Percentiles rank a stretch among this genome's conserved stretches.
These are phyloP conservation scores for Alternaria solani DNA, from an alignment of 2,329 filamentous ascomycete genomes.

Conservation along the genomic window DNA sequence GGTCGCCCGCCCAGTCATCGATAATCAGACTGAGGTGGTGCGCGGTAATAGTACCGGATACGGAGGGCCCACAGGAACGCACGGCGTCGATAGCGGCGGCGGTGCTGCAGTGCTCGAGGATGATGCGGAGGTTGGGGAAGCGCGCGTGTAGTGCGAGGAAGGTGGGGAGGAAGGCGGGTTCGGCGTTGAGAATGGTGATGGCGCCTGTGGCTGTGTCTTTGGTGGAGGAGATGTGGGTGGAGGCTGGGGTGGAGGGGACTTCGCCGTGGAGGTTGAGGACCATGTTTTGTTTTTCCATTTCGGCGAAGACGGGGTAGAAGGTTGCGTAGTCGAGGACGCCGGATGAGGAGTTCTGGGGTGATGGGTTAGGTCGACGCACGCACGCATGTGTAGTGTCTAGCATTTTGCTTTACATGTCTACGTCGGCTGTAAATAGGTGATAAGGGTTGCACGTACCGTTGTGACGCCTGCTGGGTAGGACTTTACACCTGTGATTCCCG, in stretches of 20 bases:
- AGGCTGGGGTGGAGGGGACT: slow-evolving; percentile 63
- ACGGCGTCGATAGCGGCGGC: slow-evolving; percentile 82
- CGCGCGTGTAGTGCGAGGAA: slow-evolving; percentile 74
- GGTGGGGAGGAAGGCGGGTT: slow-evolving; percentile 81
- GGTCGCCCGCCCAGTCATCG: slow-evolving; percentile 73
- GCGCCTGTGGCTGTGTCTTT: slow-evolving; percentile 25
- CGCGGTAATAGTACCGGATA: slow-evolving; percentile 82
- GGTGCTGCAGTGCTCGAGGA: slow-evolving; percentile 87
- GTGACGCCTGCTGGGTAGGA: slow-evolving; percentile 65
- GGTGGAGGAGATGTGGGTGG: slow-evolving; percentile 22
- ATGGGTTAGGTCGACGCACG: not conserved
- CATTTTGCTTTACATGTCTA: not conserved
- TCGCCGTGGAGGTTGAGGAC: slow-evolving; percentile 96
- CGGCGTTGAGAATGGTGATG: slow-evolving; percentile 67
- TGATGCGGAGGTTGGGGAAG: slow-evolving; percentile 74
- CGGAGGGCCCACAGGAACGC: slow-evolving; percentile 75
- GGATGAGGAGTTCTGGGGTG: slow-evolving; percentile 61
- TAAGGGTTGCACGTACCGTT: slow-evolving; percentile 30
- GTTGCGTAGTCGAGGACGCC: slow-evolving; percentile 74
- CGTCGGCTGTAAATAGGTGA: fast-evolving
- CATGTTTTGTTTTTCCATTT: slow-evolving; percentile 84
- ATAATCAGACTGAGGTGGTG: slow-evolving; percentile 85
- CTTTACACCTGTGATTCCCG: slow-evolving; percentile 77
- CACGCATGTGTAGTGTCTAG: not conserved
- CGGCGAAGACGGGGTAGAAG: slow-evolving; percentile 82